phyloP scores from a whole-genome alignment of 805 yeast species.

The Groenewaldozyma salmanticensis region DNA sequence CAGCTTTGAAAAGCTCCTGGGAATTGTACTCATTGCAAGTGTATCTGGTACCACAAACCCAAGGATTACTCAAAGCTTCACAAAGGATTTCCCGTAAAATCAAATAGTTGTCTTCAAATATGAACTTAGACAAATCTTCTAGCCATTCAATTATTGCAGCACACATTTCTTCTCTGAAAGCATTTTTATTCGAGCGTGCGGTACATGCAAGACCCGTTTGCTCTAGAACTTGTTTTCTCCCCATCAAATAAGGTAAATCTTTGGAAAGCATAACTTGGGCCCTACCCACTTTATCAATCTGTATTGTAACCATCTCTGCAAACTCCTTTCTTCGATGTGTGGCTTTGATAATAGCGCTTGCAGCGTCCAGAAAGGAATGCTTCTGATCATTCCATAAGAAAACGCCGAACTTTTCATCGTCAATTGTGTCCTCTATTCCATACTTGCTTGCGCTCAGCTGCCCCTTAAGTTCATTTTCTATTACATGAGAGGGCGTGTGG shows the following conservation, averaged over 20 bases:
- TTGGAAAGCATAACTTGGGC: slow-evolving; percentile 56
- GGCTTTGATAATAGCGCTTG: slow-evolving; percentile 50
- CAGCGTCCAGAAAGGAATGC: slow-evolving; percentile 66
- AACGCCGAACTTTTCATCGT: slow-evolving; percentile 41
- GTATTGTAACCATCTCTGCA: slow-evolving; percentile 62
- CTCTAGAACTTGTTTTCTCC: slow-evolving; percentile 46
- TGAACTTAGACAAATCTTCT: slow-evolving; percentile 44
- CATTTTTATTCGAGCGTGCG: slow-evolving; percentile 57
- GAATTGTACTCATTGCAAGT: background rate
- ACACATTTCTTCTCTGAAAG: slow-evolving; percentile 73
- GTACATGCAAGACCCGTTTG: slow-evolving; percentile 59
- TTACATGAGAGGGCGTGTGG: slow-evolving; percentile 20
- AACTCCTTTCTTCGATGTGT: slow-evolving; percentile 56
- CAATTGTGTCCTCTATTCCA: slow-evolving; percentile 34
- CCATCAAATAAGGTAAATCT: slow-evolving; percentile 40
- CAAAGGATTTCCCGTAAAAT: slow-evolving; percentile 43
- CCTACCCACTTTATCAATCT: slow-evolving; percentile 54
- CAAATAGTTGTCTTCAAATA: slow-evolving; percentile 40
- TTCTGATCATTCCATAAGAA: slow-evolving; percentile 71
- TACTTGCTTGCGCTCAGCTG: slow-evolving; percentile 36
- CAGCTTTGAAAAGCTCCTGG: no score
- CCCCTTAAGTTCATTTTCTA: slow-evolving; percentile 26
- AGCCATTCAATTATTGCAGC: slow-evolving; percentile 64
- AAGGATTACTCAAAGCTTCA: slow-evolving; percentile 47
- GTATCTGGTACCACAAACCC: slow-evolving; percentile 45